These are phyloP conservation scores for Glycine tomentella DNA, from an alignment of 306 rosid genomes.

Conservation along the genomic window DNA sequence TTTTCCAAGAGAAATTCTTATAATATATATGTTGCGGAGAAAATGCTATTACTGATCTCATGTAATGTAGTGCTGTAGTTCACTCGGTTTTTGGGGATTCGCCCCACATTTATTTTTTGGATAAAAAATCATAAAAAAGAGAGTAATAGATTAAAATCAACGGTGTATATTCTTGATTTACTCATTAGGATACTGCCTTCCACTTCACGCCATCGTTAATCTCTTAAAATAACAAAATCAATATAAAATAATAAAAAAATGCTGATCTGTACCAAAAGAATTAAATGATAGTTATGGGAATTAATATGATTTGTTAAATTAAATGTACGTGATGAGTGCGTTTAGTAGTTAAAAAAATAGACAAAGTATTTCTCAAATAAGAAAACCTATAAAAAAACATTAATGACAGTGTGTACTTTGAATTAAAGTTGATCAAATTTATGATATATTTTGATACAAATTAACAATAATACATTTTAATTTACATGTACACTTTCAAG, in stretches of 20 bases:
- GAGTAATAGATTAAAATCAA: neutral
- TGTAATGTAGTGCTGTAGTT: neutral
- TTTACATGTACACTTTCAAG: too few relatives aligned
- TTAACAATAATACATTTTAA: neutral
- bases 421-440: neutral
- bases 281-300: neutral
- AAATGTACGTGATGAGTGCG: neutral
- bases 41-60: neutral
- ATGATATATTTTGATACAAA: neutral
- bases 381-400: neutral
- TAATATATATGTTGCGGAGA: neutral
- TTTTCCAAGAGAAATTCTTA: neutral
- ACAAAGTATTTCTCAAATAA: neutral
- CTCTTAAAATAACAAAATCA: constrained; percentile 4
- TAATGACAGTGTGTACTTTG: neutral
- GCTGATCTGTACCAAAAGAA: neutral
- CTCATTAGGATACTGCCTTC: neutral
- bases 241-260: neutral
- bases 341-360: neutral
- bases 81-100: neutral
- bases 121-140: neutral
- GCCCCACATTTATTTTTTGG: neutral
- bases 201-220: constrained; percentile 8
- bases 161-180: too few relatives aligned
- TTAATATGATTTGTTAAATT: neutral